Evolutionary conservation across 2,329 filamentous ascomycete genomes (phyloP).

Genomic region (Aschersonia sp.): DNA sequence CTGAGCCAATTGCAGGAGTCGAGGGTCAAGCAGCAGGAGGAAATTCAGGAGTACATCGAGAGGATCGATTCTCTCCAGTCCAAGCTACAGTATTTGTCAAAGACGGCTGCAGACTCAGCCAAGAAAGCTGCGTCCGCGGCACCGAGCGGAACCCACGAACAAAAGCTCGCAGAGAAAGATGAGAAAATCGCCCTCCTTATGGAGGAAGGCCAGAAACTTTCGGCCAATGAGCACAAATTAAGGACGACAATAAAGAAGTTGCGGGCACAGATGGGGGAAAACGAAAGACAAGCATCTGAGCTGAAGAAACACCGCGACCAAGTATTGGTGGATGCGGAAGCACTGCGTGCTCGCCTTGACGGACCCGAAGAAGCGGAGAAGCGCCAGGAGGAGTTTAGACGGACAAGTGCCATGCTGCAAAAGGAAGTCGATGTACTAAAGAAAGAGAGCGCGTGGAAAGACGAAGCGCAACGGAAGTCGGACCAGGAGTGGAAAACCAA

Average conservation of each 20-base stretch:
- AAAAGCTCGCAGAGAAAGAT: conserved; percentile 77
- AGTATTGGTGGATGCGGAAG: conserved; percentile 32
- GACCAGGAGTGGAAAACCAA: conserved; percentile 56
- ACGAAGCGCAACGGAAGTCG: conserved; percentile 51
- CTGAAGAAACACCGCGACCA: conserved; percentile 45
- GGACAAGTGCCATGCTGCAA: conserved; percentile 36
- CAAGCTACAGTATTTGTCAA: conserved; percentile 78
- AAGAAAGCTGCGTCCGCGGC: conserved; percentile 51
- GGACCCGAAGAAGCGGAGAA: conserved; percentile 41
- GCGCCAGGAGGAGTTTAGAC: conserved; percentile 29
- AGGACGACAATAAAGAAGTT: conserved; percentile 73
- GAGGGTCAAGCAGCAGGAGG: conserved; percentile 48
- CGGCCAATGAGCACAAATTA: conserved; percentile 74
- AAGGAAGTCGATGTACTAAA: conserved; percentile 21
- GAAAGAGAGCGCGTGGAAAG: conserved; percentile 44
- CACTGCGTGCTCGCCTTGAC: conserved; percentile 30
- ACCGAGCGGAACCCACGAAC: conserved; percentile 51
- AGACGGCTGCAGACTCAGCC: conserved; percentile 63
- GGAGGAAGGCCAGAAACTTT: conserved; percentile 82
- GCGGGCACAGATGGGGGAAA: conserved; percentile 47
- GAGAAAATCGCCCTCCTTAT: conserved; percentile 79
- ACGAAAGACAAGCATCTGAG: conserved; percentile 49
- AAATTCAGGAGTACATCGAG: conserved; percentile 72
- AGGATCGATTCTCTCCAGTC: conserved; percentile 83
- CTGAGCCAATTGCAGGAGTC: conserved; percentile 11